Percentiles rank a stretch among this genome's conserved stretches.
phyloP scores from a whole-genome alignment of 345 rosid genomes.

The Lagerstroemia speciosa region DNA sequence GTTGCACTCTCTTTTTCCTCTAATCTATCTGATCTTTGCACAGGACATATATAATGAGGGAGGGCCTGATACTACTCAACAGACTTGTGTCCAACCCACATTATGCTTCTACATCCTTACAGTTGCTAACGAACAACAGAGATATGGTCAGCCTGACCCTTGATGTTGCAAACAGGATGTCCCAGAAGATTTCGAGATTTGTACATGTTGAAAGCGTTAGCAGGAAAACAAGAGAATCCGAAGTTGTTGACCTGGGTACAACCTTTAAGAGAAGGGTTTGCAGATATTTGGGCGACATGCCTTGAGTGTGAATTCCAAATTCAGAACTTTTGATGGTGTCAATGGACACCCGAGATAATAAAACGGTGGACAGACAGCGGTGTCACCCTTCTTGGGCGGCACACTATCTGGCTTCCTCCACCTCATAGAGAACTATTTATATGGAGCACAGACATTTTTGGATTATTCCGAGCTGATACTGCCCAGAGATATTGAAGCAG shows the following conservation, averaged over 20 bases:
- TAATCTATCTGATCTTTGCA: neutral
- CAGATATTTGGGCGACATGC: slow-evolving; percentile 48
- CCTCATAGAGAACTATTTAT: neutral
- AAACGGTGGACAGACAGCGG: neutral
- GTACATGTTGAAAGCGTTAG: slow-evolving; percentile 19
- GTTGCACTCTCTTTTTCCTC: neutral
- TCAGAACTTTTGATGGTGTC: too few species aligned
- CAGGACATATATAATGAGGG: slow-evolving; percentile 69
- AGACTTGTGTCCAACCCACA: slow-evolving; percentile 58
- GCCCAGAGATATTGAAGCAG: neutral
- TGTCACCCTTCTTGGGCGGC: neutral
- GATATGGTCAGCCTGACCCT: slow-evolving; percentile 73
- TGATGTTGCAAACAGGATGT: slow-evolving; percentile 59
- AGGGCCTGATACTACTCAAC: slow-evolving; percentile 68
- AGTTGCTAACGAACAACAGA: slow-evolving; percentile 51
- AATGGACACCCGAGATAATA: neutral
- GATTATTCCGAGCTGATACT: neutral
- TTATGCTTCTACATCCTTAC: slow-evolving; percentile 45
- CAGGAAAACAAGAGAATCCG: slow-evolving; percentile 45
- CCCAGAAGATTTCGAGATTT: slow-evolving; percentile 28
- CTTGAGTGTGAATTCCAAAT: neutral
- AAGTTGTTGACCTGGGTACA: slow-evolving; percentile 54
- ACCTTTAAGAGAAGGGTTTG: slow-evolving; percentile 57
- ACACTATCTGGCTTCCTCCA: neutral
- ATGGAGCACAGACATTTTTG: neutral